Base-by-base conservation (phyloP, 129 eudicot genomes). In the Tagetes erecta region DNA sequence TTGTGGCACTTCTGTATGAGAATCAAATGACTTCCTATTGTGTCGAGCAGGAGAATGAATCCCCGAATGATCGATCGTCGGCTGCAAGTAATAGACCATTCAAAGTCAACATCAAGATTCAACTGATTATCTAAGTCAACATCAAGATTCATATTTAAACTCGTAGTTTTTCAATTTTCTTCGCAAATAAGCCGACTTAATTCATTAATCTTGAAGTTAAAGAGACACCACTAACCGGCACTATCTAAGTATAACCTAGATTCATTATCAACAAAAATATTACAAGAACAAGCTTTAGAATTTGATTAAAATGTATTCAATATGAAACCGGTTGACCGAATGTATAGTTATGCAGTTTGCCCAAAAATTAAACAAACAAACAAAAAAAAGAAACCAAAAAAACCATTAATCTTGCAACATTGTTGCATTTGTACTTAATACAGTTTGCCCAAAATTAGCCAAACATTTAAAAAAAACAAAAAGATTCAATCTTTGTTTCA, bases 11-110 rank as follows among this genome's bases (percentile, higher is more conserved):
- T 88, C 84, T 33, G 62, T 78, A 6, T 83, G 82, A 60, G 80
- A 78, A 75, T 76, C 76, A 77, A 84, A 76, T 11, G 67, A 53
- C 76, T 74, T 80, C 58, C 89, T 78, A 42, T 64, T 72, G 69
- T 80, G 87, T 77, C 84, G 87, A 71, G 86, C 74, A 40, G 84
- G 88, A 58, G 87, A 78, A 27, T 81, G 78, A 55, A 71, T 73
- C 50, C 86, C 91, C 8, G 84, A 56, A 74, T 89, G 90, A 68
- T 81, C 82, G n/a, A 59, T 68, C 12, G 82, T 71, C 38, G 80
- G 35, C 91, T 92, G 91, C 86, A 80, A 36, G 67, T 62, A 20
- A 59, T 6, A 58, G 8, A 69, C 58, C 44, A 81, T 74, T 14
- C 40, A 74, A 49, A 64, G 13, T 66, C 70, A 59, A 65, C 68